These are phyloP conservation scores for Pyrenula massariospora DNA, from an alignment of 495 filamentous ascomycete genomes.

Conservation along the genomic window DNA sequence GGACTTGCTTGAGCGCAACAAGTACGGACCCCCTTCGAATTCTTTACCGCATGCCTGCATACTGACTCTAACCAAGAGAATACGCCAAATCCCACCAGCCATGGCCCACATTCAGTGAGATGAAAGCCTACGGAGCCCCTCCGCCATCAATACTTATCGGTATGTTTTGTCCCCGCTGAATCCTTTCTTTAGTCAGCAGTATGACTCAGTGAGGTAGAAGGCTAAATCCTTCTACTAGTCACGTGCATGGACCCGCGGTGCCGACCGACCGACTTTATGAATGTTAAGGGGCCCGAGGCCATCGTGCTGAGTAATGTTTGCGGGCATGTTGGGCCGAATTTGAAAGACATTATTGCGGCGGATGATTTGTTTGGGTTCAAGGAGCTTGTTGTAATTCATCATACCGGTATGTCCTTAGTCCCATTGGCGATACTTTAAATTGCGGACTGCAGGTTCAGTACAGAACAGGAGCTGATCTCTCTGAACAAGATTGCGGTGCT, in stretches of 20 bases:
- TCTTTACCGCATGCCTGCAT: background rate
- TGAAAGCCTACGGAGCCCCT: background rate
- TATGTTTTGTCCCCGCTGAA: background rate
- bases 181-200: background rate
- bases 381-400: slow-evolving; percentile 8
- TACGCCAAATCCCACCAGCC: background rate
- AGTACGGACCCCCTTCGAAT: background rate
- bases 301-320: slow-evolving; percentile 6
- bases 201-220: background rate
- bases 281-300: background rate
- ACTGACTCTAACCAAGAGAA: background rate
- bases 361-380: slow-evolving; percentile 5
- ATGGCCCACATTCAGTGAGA: background rate
- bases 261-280: background rate
- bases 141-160: background rate
- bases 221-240: background rate
- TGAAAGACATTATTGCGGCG: slow-evolving; percentile 4
- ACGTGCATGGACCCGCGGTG: background rate
- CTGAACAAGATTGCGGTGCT: slow-evolving; percentile 7
- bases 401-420: slow-evolving; percentile 5
- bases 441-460: too few relatives aligned
- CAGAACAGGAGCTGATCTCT: background rate
- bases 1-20: background rate
- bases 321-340: slow-evolving; percentile 3
- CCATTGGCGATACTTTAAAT: background rate